Conservation (phyloP, 176 grass and related monocot species). For the Thalia dealbata region DNA sequence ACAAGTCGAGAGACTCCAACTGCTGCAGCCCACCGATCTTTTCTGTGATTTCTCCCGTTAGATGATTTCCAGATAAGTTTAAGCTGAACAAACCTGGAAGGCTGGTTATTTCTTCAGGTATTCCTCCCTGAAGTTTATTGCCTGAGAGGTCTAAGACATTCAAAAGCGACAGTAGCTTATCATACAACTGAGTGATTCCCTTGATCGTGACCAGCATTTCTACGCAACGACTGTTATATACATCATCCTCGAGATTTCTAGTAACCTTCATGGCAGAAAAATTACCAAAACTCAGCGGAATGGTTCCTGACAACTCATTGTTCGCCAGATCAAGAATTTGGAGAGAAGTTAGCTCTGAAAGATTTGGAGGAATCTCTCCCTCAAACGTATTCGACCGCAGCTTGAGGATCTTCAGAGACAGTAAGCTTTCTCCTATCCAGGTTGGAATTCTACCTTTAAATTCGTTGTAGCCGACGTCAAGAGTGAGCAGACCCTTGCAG, state of each 20-base stretch:
- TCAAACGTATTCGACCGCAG: constrained; percentile 23
- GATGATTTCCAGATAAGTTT: constrained; percentile 2
- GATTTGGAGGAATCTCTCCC: constrained; percentile 20
- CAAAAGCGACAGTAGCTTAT: not conserved
- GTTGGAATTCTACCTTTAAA: constrained; percentile 4
- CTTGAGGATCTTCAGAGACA: not conserved
- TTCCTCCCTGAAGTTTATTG: not conserved
- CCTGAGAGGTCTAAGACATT: not conserved
- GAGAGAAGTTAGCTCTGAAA: constrained; percentile 6
- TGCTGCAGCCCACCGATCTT: not conserved
- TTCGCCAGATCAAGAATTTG: not conserved
- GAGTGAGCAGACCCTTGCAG: not conserved
- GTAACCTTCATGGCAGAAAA: not conserved
- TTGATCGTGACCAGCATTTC: not conserved
- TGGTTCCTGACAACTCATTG: constrained; percentile 15
- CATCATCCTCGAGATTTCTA: not conserved
- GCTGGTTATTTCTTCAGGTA: not conserved
- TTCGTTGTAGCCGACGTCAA: constrained; percentile 17
- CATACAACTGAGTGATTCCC: not conserved
- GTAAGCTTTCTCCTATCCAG: constrained; percentile 6
- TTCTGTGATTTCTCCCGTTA: not conserved
- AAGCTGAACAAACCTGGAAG: not conserved
- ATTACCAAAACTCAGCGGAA: not conserved
- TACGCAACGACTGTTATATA: too few relatives aligned
- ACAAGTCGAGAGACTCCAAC: not conserved